Evolutionary conservation across 768 basidiomycete genomes (phyloP), one percentile per base, ranked within the genome.

Genomic region (Boletus rex-veris): DNA sequence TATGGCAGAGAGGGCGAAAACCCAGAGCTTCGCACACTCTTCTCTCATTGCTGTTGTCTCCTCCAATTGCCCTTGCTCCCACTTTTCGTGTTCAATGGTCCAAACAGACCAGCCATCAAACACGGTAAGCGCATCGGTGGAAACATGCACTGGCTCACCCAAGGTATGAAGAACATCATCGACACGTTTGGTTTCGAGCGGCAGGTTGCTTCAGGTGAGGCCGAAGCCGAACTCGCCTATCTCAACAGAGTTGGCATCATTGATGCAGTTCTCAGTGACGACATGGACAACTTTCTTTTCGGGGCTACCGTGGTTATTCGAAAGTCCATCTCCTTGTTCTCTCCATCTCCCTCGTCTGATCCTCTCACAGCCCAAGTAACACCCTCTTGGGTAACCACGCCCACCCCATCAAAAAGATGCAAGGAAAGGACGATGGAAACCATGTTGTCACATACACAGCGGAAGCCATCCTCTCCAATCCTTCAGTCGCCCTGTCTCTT

Each of bases 41-140:
- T 94, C 75, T 95, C 92, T 70, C 87, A 90, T 42, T 92, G 91
- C 68, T 83, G 86, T 37, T 82, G 81, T 21, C 79, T 97, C 3
- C 81, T 90, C 69, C 80, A 78, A 51, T 78, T 84, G 6, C 92
- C 93, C 0, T 84, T 96, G 58, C 78, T 93, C 11, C 92, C 92
- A 0, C 78, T 97, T 12, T 95, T 96, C 67, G 90, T 96, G 5
- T 97, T 96, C 64, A 92, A 97, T 70, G 93, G 93, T 0, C 89
- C 90, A 0, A 81, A 85, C 55, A 81, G 94, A 56, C 93, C 93
- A 4, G 80, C 82, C 19, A 69, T 87, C 58, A 97, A 97, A 73
- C 80, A 89, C 35, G 86, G 85, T 2, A 90, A 89, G 71, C 79
- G 80, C 37, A 81, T 90, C 30, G 80, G 81, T 37, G 80, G 79